Conservation (phyloP, 2,329 filamentous ascomycete species). For the Botrytis elliptica region DNA sequence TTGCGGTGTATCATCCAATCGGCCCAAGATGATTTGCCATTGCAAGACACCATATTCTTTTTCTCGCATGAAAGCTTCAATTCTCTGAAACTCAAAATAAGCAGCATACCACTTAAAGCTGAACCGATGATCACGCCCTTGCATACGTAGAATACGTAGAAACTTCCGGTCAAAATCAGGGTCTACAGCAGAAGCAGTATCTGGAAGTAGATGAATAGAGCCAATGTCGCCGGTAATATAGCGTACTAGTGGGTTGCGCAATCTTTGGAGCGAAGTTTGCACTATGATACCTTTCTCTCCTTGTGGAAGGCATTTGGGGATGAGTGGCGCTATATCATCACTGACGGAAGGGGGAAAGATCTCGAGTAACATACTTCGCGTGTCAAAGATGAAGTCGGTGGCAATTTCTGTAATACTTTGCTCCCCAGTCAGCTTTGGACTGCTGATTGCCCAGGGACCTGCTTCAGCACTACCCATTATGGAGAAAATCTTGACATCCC, state of each 20-base stretch:
- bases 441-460: slow-evolving; percentile 9
- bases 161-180: neutral
- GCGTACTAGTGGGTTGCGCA: slow-evolving; percentile 7
- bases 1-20: neutral
- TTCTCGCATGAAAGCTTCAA: neutral
- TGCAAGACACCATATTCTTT: neutral
- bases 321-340: neutral
- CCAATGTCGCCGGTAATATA: slow-evolving; percentile 5
- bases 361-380: slow-evolving; percentile 2
- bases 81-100: slow-evolving; percentile 9
- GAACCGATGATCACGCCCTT: slow-evolving; percentile 1
- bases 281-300: neutral
- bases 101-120: slow-evolving; percentile 9
- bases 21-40: slow-evolving; percentile 8
- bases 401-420: neutral
- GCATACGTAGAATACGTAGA: neutral
- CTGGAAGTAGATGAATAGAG: neutral
- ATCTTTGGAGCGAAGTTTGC: slow-evolving; percentile 8
- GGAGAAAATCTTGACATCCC: neutral
- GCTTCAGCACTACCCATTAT: slow-evolving; percentile 8
- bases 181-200: neutral
- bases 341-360: neutral
- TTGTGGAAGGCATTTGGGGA: neutral
- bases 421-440: neutral
- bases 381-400: slow-evolving; percentile 5